Evolutionary conservation across 371 early-diverging fungal genomes (phyloP).

Genomic region (Mucor plumbeus): DNA sequence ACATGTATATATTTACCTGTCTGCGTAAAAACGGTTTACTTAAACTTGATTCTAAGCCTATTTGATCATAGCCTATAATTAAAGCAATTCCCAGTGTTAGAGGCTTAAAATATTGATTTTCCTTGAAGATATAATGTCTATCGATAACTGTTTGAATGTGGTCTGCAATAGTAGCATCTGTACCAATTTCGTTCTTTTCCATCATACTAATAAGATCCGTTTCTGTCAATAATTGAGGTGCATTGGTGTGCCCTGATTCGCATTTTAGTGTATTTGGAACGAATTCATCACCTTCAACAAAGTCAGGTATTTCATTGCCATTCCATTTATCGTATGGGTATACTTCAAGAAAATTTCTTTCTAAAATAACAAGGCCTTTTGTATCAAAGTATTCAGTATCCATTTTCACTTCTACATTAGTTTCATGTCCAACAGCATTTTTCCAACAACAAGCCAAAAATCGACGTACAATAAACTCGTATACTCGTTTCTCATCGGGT

Average conservation of each 20-base stretch:
- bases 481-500: conserved; percentile 81
- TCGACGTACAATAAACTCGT: conserved; percentile 91
- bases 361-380: conserved; percentile 78
- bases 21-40: conserved; percentile 86
- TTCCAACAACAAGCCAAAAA: conserved; percentile 96
- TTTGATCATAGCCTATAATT: conserved; percentile 90
- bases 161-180: conserved; percentile 99
- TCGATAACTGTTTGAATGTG: conserved; percentile 97
- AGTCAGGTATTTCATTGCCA: conserved; percentile 76
- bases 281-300: conserved; percentile 74
- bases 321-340: conserved; percentile 96
- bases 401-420: conserved; percentile 73
- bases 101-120: conserved; percentile 75
- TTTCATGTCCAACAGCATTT: conserved; percentile 94
- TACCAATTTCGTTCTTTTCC: conserved; percentile 99
- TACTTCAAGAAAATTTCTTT: conserved; percentile 94
- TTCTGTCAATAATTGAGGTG: conserved; percentile 90
- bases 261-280: conserved; percentile 71
- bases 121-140: conserved; percentile 88
- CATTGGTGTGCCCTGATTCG: conserved; percentile 74
- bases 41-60: conserved; percentile 83
- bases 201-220: conserved; percentile 95
- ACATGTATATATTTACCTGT: conserved; percentile 51
- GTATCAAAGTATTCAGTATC: conserved; percentile 76
- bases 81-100: conserved; percentile 93